Evolutionary conservation across 2,329 filamentous ascomycete species (phyloP).

Genomic region (Stemphylium lycopersici): DNA sequence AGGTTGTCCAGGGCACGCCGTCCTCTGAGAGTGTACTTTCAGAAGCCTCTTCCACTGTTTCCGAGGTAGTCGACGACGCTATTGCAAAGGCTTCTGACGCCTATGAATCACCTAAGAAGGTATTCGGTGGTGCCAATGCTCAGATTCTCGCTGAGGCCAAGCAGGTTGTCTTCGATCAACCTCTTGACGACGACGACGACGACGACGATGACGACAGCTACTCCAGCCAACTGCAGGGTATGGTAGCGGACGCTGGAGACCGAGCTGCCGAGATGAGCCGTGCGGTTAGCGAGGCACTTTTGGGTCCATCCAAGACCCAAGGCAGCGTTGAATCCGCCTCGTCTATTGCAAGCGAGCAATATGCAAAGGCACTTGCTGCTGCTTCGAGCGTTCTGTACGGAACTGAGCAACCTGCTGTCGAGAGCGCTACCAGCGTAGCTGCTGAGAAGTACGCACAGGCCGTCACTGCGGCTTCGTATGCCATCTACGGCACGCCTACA

Average conservation of each 20-base stretch:
- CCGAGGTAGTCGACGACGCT: conserved; percentile 27
- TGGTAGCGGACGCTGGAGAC: conserved; percentile 60
- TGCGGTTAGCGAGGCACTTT: conserved; percentile 62
- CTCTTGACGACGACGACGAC: conserved; percentile 55
- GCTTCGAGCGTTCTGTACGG: conserved; percentile 64
- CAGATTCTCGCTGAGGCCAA: conserved; percentile 56
- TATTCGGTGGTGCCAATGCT: conserved; percentile 62
- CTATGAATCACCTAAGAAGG: conserved; percentile 53
- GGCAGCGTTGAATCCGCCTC: conserved; percentile 58
- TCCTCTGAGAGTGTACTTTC: conserved; percentile 32
- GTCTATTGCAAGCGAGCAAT: conserved; percentile 63
- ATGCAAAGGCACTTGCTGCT: conserved; percentile 62
- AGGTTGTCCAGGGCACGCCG: conserved; percentile 28
- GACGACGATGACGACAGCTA: conserved; percentile 56
- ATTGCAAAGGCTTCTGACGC: conserved; percentile 31
- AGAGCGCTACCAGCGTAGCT: conserved; percentile 58
- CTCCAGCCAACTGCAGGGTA: conserved; percentile 58
- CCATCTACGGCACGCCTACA: conserved; percentile 60
- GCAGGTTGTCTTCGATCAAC: conserved; percentile 57
- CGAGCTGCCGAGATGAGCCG: conserved; percentile 60
- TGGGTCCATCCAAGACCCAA: conserved; percentile 54
- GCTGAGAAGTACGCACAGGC: conserved; percentile 63
- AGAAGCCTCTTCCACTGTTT: conserved; percentile 29
- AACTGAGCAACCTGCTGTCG: conserved; percentile 48
- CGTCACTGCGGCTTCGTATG: conserved; percentile 64